Base-by-base conservation (phyloP, 208 protist species). In the Trypanosoma avium region DNA sequence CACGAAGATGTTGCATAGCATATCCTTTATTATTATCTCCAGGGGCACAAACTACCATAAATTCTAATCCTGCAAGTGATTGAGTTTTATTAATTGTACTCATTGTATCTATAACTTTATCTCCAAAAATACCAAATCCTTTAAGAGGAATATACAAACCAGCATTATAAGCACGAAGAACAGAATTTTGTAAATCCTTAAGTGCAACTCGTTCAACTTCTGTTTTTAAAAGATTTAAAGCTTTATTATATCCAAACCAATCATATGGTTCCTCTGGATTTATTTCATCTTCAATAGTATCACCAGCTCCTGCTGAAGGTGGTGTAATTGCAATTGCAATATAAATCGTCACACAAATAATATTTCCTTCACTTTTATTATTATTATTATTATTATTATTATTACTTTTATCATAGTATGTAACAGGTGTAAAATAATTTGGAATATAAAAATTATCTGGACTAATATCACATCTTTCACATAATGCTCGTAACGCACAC, bases 361-460 rank as follows among this genome's bases (percentile, higher is more conserved):
- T 26, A 12, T 27, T 32, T 22, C 46, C 50, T 17, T 24, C 55
- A 29, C 4, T 58, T 7, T 17, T 13, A 13, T 22, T 43, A 21
- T n/a, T n/a, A n/a, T n/a, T n/a, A n/a, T n/a, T n/a, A n/a, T n/a
- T n/a, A n/a, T n/a, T n/a, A n/a, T n/a, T n/a, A n/a, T n/a, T n/a
- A n/a, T n/a, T n/a, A n/a, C n/a, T n/a, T n/a, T 45, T 55, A 10
- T 57, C 35, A 55, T 92, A 92, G 60, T 77, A 90, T 49, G 80
- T 69, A 1, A 89, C 73, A 12, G 88, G 85, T 0, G 85, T 66
- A 22, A 92, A 43, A 55, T 84, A 92, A 55, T 47, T 75, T 6
- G 83, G 88, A 2, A 85, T 46, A 69, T 86, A 90, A 62, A 94
- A 90, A 66, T 88, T 94, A 63, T 92, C 85, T 45, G 75, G 73